Base-by-base conservation (phyloP, 2,329 filamentous ascomycete genomes). In the Dryadomyces sulphureus region DNA sequence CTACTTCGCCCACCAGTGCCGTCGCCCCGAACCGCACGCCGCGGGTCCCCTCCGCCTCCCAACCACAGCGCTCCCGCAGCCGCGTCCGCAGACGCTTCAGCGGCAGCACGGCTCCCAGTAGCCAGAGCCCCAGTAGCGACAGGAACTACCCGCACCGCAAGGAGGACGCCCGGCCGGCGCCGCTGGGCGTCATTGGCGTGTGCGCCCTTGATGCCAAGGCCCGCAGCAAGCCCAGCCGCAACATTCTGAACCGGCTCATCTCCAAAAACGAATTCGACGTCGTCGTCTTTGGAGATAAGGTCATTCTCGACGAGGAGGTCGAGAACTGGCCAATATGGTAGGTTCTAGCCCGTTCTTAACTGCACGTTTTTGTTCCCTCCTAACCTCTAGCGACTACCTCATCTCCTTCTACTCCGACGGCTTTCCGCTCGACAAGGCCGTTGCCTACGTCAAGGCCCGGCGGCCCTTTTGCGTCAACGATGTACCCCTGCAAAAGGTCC, bases 381-480 rank as follows among this genome's bases (percentile, higher is more conserved):
- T 61, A 50, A 56, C 57, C 55, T 41, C 54, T 49, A 77, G 73
- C 62, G 92, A 98, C 65, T 98, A 94, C 57, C 67, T 98, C 47
- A 94, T 98, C 57, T 94, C 89, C 3, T 98, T 98, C 66, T 98
- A 96, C 64, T 96, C 90, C 0, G 90, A 95, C 61, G 92, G 92
- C 1, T 98, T 98, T 54, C 92, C 92, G 0, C 67, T 98, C 41
- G 89, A 96, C 54, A 98, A 98, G 61, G 92, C 93, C 5, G 94
- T 98, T 55, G 86, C 88, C 30, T 98, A 98, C 62, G 86, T 88
- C 50, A 87, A 88, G 57, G 75, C 94, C 11, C 80, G 92, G 47
- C 94, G 94, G 59, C 92, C 92, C 0, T 96, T 95, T 56, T 95
- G 90, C 59, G 89, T 98, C 58, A 98, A 98, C 59, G 90, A 98